phyloP scores from a whole-genome alignment of 305 asterid genomes.

The Solanum hybrid region DNA sequence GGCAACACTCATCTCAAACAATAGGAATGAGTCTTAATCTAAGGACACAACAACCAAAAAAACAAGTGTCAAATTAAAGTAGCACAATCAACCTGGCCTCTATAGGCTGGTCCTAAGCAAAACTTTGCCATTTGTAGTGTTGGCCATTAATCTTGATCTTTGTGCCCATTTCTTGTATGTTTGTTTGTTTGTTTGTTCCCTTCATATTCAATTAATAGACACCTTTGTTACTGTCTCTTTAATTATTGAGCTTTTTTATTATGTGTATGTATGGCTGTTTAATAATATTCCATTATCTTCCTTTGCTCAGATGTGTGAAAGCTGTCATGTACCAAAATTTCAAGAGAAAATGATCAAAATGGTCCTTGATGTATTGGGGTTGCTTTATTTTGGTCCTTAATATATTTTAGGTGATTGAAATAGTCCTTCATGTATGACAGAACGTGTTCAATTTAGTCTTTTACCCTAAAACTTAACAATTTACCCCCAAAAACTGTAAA shows the following conservation, averaged over 20 bases:
- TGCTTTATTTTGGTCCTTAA: too few species aligned
- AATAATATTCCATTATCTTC: neutral
- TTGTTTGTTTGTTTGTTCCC: neutral
- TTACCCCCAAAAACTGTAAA: too few species aligned
- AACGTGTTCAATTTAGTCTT: too few species aligned
- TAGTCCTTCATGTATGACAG: too few species aligned
- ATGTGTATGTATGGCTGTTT: neutral
- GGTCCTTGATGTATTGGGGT: too few species aligned
- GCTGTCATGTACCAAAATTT: neutral
- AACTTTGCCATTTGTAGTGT: constrained; percentile 2
- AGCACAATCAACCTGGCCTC: neutral
- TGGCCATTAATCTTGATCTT: neutral
- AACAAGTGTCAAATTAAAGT: neutral
- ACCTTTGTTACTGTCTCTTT: constrained; percentile 1
- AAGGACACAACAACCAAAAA: neutral
- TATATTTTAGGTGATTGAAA: too few species aligned
- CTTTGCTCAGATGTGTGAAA: neutral
- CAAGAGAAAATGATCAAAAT: too few species aligned
- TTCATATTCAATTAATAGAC: neutral
- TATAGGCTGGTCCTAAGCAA: neutral
- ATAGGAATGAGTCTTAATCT: neutral
- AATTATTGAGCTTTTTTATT: neutral
- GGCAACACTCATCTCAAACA: neutral
- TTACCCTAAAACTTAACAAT: too few species aligned
- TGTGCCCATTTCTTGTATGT: neutral